phyloP scores from a whole-genome alignment of 2,329 filamentous ascomycete genomes.

The Cladosporium sp. region DNA sequence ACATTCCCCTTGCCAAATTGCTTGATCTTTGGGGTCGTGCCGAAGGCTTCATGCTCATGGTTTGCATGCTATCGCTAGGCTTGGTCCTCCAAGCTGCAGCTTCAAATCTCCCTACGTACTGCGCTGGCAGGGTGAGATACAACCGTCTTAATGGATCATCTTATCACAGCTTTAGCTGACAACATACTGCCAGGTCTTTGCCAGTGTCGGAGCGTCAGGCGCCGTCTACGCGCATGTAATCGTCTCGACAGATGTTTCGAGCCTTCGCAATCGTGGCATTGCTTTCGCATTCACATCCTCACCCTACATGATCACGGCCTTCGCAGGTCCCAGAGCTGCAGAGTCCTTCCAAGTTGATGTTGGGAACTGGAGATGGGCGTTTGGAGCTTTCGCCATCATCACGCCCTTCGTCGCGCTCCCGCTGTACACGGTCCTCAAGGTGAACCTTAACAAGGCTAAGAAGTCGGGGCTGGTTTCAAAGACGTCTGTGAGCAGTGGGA shows the following conservation, averaged over 20 bases:
- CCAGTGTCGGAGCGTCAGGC: slow-evolving; percentile 37
- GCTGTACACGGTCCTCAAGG: slow-evolving; percentile 51
- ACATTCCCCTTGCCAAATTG: slow-evolving; percentile 59
- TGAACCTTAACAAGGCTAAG: slow-evolving; percentile 56
- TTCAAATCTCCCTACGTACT: slow-evolving; percentile 54
- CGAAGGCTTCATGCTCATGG: slow-evolving; percentile 54
- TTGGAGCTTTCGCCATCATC: slow-evolving; percentile 60
- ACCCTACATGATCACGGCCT: slow-evolving; percentile 43
- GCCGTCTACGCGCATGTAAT: slow-evolving; percentile 57
- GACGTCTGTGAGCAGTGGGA: slow-evolving; percentile 33
- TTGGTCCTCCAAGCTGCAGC: slow-evolving; percentile 63
- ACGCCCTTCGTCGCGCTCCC: slow-evolving; percentile 56
- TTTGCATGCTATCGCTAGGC: slow-evolving; percentile 46
- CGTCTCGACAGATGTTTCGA: slow-evolving; percentile 62
- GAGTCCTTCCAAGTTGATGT: slow-evolving; percentile 29
- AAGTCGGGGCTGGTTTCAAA: slow-evolving; percentile 44
- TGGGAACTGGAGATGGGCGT: slow-evolving; percentile 63
- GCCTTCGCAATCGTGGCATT: slow-evolving; percentile 58
- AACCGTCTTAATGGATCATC: slow-evolving; percentile 30
- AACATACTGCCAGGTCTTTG: neutral
- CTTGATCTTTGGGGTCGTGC: slow-evolving; percentile 62
- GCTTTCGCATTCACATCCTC: slow-evolving; percentile 57
- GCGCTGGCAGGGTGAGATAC: slow-evolving; percentile 59
- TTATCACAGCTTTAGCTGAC: slow-evolving; percentile 36
- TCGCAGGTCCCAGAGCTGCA: slow-evolving; percentile 17